phyloP scores from a whole-genome alignment of 2,329 filamentous ascomycete species.

The Cercospora sp. region DNA sequence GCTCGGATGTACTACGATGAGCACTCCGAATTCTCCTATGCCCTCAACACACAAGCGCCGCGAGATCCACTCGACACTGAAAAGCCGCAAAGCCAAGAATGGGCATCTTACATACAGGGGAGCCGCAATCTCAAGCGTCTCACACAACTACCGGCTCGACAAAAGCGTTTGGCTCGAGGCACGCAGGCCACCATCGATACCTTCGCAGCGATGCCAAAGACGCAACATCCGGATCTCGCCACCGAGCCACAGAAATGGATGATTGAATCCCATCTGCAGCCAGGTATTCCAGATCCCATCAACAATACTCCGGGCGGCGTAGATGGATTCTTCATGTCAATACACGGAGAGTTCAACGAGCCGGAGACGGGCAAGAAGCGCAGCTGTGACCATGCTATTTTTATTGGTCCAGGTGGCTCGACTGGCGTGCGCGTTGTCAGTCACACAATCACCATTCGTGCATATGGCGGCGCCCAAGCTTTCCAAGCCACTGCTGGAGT shows the following conservation, averaged over 20 bases:
- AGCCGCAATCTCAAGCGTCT: constrained; percentile 78
- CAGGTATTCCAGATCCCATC: constrained; percentile 68
- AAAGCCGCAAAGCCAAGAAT: constrained; percentile 54
- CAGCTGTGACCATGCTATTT: constrained; percentile 78
- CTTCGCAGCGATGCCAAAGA: constrained; percentile 70
- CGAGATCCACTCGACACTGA: constrained; percentile 44
- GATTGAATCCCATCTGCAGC: constrained; percentile 75
- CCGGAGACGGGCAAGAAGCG: constrained; percentile 59
- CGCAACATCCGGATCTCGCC: constrained; percentile 71
- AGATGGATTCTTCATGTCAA: constrained; percentile 72
- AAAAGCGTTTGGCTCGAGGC: constrained; percentile 67
- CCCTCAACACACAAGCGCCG: constrained; percentile 65
- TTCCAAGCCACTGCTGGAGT: constrained; percentile 44
- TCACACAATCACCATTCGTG: constrained; percentile 73
- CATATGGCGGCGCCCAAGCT: constrained; percentile 60
- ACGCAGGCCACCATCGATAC: constrained; percentile 63
- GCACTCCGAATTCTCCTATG: constrained; percentile 71
- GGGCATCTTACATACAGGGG: constrained; percentile 73
- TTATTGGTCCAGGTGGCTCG: constrained; percentile 66
- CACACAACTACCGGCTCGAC: constrained; percentile 59
- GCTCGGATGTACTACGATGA: constrained; percentile 72
- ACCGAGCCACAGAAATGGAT: constrained; percentile 71
- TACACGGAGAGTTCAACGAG: constrained; percentile 86
- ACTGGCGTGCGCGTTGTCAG: constrained; percentile 72
- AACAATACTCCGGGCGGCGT: constrained; percentile 65